Base-by-base conservation (phyloP, 805 yeast genomes). In the Sugiyamaella boreocaroliniensis region DNA sequence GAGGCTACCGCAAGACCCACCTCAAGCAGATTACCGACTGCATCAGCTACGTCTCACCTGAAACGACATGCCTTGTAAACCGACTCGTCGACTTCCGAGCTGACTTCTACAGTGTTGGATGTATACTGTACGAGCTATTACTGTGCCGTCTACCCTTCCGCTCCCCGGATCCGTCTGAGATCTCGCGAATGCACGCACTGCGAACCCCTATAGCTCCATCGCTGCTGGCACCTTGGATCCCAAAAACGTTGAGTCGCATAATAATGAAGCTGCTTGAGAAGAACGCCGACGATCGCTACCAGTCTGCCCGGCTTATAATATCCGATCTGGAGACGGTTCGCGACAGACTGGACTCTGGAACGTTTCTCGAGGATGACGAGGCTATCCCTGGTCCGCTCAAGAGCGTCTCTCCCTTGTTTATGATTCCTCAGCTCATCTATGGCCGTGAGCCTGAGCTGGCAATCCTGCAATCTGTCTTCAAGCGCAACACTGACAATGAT, bases 21-120 rank as follows among this genome's bases (percentile, higher is more conserved):
- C 64, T 71, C 53, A 60, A 65, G 49, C 67, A 66, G 29, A 63
- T 75, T 14, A 67, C 69, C 1, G 72, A 70, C 29, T 66, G 72
- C 53, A 60, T 77, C 18, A 78, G 79, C 0, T 78, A 72, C 56
- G 71, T 76, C 55, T 73, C 81, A 1, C 82, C 82, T 0, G 82
- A 78, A 60, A 68, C 73, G 5, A 70, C 76, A 20, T 75, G 77
- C 1, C 71, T 70, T 26, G 60, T 60, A 14, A 65, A 65, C 29
- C 61, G 69, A 12, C 61, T 69, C 4, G 76, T 75, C 18, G 80
- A 78, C 55, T 71, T 64, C 58, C 65, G 78, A 46, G 69, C 81
- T 0, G 82, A 78, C 59, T 67, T 76, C 46, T 78, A 77, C 61
- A 69, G 77, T 29, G 49, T 76, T 9, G 82, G 82, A 40, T 69